phyloP scores from a whole-genome alignment of 768 basidiomycete species.

The Pleurotus cornucopiae region DNA sequence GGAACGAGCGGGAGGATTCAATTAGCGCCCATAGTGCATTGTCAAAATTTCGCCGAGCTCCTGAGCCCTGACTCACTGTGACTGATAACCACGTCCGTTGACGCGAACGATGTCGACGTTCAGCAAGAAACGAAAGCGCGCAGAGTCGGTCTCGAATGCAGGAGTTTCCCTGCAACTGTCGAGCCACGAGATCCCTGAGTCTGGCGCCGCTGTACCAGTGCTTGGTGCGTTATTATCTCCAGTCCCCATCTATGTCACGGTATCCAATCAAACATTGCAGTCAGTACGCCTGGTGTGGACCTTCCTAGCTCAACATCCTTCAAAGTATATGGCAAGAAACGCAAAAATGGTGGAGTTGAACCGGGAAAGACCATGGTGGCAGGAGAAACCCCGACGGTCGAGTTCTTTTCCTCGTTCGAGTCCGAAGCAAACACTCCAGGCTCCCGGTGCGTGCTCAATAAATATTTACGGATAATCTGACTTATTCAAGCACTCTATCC shows the following conservation, averaged over 20 bases:
- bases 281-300: slow-evolving; percentile 61
- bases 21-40: neutral
- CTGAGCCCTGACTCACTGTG: no score
- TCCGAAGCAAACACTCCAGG: slow-evolving; percentile 51
- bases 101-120: slow-evolving; percentile 17
- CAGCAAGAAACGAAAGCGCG: slow-evolving; percentile 41
- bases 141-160: slow-evolving; percentile 8
- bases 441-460: slow-evolving; percentile 60
- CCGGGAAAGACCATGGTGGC: slow-evolving; percentile 41
- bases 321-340: slow-evolving; percentile 50
- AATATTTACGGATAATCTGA: neutral
- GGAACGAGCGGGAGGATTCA: no score
- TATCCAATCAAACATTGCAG: slow-evolving; percentile 23
- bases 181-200: neutral
- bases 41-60: no score
- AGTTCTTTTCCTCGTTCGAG: slow-evolving; percentile 64
- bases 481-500: neutral
- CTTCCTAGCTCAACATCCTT: slow-evolving; percentile 59
- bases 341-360: slow-evolving; percentile 21
- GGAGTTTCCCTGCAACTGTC: slow-evolving; percentile 11
- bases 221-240: slow-evolving; percentile 7
- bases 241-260: neutral
- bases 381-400: slow-evolving; percentile 81
- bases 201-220: slow-evolving; percentile 10
- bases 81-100: no score